A percentile compares a stretch with the other conserved stretches of the same genome.
These are phyloP conservation scores for Paxillus involutus DNA, from an alignment of 768 basidiomycete genomes.

Conservation along the genomic window DNA sequence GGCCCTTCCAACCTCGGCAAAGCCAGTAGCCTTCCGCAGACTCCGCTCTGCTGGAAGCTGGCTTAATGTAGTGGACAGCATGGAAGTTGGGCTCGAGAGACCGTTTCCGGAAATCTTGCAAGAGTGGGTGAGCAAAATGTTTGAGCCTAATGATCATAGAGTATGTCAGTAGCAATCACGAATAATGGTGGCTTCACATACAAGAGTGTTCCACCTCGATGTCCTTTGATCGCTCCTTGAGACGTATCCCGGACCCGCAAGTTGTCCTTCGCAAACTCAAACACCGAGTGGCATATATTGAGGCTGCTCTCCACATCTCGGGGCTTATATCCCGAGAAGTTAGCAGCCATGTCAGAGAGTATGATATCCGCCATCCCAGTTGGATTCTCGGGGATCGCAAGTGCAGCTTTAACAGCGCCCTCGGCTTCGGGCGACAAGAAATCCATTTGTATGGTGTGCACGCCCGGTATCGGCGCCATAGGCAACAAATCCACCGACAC, in stretches of 20 bases:
- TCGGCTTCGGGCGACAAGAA: constrained; percentile 64
- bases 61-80: constrained; percentile 72
- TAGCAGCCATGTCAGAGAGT: constrained; percentile 89
- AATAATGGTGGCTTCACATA: constrained; percentile 29
- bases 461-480: constrained; percentile 71
- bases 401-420: constrained; percentile 39
- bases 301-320: constrained; percentile 70
- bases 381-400: constrained; percentile 30
- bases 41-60: constrained; percentile 72
- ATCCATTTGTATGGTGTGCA: constrained; percentile 72
- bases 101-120: constrained; percentile 62
- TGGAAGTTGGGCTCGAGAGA: constrained; percentile 63
- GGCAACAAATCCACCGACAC: constrained; percentile 81
- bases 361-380: constrained; percentile 69
- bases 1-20: constrained; percentile 67
- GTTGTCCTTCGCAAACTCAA: constrained; percentile 60
- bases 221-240: constrained; percentile 44
- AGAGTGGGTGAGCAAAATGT: constrained; percentile 75
- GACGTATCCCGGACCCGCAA: constrained; percentile 47
- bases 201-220: constrained; percentile 44
- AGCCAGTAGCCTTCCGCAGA: constrained; percentile 87
- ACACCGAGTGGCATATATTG: constrained; percentile 72
- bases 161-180: not conserved
- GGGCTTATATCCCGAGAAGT: constrained; percentile 67
- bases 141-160: constrained; percentile 59